Conservation (phyloP, 2,329 filamentous ascomycete genomes). For the Fusarium sp. region DNA sequence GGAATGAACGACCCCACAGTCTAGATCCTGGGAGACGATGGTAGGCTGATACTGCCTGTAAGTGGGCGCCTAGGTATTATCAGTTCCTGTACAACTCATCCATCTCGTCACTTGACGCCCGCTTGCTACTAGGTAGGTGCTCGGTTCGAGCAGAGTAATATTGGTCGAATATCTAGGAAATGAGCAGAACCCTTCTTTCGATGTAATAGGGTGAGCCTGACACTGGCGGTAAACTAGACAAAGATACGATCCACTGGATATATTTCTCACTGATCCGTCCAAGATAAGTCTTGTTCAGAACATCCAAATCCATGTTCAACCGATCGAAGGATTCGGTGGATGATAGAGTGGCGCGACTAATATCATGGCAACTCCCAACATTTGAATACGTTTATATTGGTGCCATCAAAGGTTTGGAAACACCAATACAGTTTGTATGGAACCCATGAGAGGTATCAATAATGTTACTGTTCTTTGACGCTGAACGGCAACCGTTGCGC, state of each 20-base stretch:
- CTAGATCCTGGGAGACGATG: not conserved
- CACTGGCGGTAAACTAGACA: not conserved
- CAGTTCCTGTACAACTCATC: not conserved
- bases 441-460: not conserved
- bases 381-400: not conserved
- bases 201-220: not conserved
- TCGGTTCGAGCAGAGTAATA: not conserved
- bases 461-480: not conserved
- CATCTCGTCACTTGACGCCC: not conserved
- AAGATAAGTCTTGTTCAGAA: not conserved
- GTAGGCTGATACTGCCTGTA: not conserved
- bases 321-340: not conserved
- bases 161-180: not conserved
- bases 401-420: not conserved
- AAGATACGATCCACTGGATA: not conserved
- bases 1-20: conserved; percentile 9
- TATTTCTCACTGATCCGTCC: not conserved
- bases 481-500: not conserved
- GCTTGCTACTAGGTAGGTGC: not conserved
- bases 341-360: conserved; percentile 5
- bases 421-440: not conserved
- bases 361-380: not conserved
- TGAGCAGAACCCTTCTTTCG: not conserved
- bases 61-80: not conserved
- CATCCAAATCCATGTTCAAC: not conserved